These are phyloP conservation scores for Neckera pumila DNA, from an alignment of 225 moss, liverwort and hornwort genomes.

Conservation along the genomic window DNA sequence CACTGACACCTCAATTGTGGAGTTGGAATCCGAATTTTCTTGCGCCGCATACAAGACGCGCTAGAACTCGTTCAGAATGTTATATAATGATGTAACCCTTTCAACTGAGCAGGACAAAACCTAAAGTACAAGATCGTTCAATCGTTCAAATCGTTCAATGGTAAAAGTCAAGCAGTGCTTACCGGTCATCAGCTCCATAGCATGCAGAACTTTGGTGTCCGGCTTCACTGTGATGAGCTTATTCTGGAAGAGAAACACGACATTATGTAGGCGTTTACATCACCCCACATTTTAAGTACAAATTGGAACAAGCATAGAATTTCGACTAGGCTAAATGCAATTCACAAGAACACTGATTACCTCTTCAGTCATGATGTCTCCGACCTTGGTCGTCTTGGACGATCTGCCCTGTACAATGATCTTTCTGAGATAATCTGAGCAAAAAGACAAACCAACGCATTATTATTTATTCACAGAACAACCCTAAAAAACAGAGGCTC, in stretches of 20 bases:
- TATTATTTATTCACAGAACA: neutral
- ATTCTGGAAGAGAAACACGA: slow-evolving; percentile 34
- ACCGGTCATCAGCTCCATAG: slow-evolving; percentile 96
- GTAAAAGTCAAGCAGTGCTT: neutral
- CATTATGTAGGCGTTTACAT: neutral
- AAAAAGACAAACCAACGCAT: neutral
- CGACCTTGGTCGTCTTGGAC: slow-evolving; percentile 90
- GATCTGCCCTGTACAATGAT: slow-evolving; percentile 95
- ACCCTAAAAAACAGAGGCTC: neutral
- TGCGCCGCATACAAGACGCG: neutral
- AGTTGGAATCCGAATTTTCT: neutral
- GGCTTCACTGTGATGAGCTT: slow-evolving; percentile 96
- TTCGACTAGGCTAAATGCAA: neutral
- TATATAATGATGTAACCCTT: neutral
- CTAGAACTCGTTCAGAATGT: neutral
- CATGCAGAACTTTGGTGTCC: slow-evolving; percentile 80
- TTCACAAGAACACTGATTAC: slow-evolving; percentile 3
- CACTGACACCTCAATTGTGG: neutral
- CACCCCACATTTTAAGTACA: neutral
- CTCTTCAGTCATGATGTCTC: slow-evolving; percentile 98
- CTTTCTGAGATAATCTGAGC: slow-evolving; percentile 81
- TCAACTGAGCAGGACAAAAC: neutral
- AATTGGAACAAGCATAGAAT: neutral
- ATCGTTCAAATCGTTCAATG: too few relatives aligned
- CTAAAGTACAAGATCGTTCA: neutral